phyloP scores from a whole-genome alignment of 805 yeast genomes.

The Cyberlindnera xishuangbannaensis region DNA sequence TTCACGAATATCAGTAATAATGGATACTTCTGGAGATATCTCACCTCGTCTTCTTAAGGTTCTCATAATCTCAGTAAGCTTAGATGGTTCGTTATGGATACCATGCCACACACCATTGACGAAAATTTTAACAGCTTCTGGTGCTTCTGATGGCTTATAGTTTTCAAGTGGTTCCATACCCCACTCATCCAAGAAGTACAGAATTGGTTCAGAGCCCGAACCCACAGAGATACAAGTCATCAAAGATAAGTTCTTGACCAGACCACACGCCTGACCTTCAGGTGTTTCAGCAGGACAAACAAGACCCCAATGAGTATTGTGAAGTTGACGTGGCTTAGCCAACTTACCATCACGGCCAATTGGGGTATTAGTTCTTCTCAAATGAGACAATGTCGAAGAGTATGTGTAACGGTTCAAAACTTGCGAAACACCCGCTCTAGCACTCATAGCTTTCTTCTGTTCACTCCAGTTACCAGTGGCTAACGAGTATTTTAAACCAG shows the following conservation, averaged over 20 bases:
- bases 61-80: slow-evolving; percentile 84
- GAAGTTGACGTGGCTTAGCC: slow-evolving; percentile 98
- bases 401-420: slow-evolving; percentile 96
- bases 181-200: slow-evolving; percentile 94
- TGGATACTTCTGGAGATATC: slow-evolving; percentile 92
- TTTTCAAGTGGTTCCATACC: slow-evolving; percentile 98
- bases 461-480: slow-evolving; percentile 99
- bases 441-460: slow-evolving; percentile 97
- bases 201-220: slow-evolving; percentile 91
- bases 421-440: slow-evolving; percentile 99
- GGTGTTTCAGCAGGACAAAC: slow-evolving; percentile 99
- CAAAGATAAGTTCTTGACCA: slow-evolving; percentile 90
- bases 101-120: slow-evolving; percentile 99
- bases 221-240: slow-evolving; percentile 99
- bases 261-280: slow-evolving; percentile 99
- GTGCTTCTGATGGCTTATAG: slow-evolving; percentile 86
- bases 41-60: slow-evolving; percentile 92
- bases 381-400: slow-evolving; percentile 96
- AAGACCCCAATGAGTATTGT: slow-evolving; percentile 99
- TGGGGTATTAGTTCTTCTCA: slow-evolving; percentile 98
- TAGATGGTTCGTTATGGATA: slow-evolving; percentile 94
- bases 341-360: slow-evolving; percentile 99
- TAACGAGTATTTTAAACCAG: slow-evolving; percentile 93
- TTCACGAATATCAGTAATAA: slow-evolving; percentile 94
- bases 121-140: slow-evolving; percentile 88